Base-by-base conservation (phyloP, 73 alveolate species). In the Paramecium octaurelia region DNA sequence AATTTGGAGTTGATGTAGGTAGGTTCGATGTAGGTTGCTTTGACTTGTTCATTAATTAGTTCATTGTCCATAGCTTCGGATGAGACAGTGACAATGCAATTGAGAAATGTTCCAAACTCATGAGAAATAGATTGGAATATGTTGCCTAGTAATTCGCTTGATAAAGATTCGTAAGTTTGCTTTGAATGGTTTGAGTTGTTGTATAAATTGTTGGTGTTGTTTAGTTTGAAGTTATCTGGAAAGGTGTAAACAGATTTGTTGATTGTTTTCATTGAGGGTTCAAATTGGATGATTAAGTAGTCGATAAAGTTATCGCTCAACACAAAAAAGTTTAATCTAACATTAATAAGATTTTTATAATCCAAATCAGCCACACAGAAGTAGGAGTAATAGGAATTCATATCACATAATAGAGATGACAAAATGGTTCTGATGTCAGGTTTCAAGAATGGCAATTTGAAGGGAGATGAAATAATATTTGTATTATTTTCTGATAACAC, bases 101-200 rank as follows among this genome's bases (percentile, higher is more conserved):
- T 75, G 9, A 75, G 34, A 75, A 31, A 75, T 29, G 88, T 75
- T 8, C 88, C 88, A 75, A 75, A 75, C 21, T 75, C 88, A 75
- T 75, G 88, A 35, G 88, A 75, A 36, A 75, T 36, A 10, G 88
- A 75, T 75, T 24, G 6, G 12, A 75, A 75, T 29, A 75, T 75
- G n/a, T 75, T 29, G 1, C 88, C 48, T 11, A 75, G 16, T 12
- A 75, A 20, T 21, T 68, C 40, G 6, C 27, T 68, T 12, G 84
- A 68, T 6, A 54, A 18, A 18, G 69, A 16, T 54, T 54, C 69
- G 8, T 54, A 54, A 2, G 69, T 54, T 18, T 54, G 14, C 3
- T 54, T 54, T 1, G 69, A 54, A 40, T 73, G 20, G 7, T 38
- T 42, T 10, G 88, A 75, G 18, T 35, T 75, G 14, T 21, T 75